Percentiles rank a stretch among this genome's conserved stretches.
These are phyloP conservation scores for Anthostomella pinea DNA, from an alignment of 2,329 filamentous ascomycete genomes.

Conservation along the genomic window DNA sequence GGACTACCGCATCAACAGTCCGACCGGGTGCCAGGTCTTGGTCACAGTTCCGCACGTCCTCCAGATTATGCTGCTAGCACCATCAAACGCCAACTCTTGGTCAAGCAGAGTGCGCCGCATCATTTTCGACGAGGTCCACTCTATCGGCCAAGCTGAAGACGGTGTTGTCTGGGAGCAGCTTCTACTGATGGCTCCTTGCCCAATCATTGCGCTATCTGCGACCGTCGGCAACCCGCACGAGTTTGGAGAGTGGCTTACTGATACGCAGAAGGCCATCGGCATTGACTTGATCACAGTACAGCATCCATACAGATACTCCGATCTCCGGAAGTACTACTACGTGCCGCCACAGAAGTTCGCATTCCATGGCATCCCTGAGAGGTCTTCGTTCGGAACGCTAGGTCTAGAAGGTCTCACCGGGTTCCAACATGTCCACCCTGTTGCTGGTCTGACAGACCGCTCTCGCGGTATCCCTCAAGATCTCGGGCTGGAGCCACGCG, in stretches of 20 bases:
- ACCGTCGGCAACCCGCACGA: conserved; percentile 75
- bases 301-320: too few relatives aligned
- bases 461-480: too few relatives aligned
- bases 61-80: conserved; percentile 71
- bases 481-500: conserved; percentile 1
- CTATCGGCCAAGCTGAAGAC: conserved; percentile 73
- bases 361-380: too few relatives aligned
- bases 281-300: too few relatives aligned
- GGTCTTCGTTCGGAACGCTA: too few relatives aligned
- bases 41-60: conserved; percentile 77
- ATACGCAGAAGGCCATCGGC: too few relatives aligned
- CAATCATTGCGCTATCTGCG: conserved; percentile 75
- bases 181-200: conserved; percentile 69
- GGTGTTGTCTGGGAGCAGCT: conserved; percentile 78
- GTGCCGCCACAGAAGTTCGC: too few relatives aligned
- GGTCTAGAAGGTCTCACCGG: too few relatives aligned
- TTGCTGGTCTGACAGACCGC: too few relatives aligned
- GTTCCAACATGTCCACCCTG: too few relatives aligned
- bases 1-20: conserved; percentile 72
- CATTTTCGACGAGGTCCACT: conserved; percentile 82
- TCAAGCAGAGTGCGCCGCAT: conserved; percentile 67
- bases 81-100: conserved; percentile 64
- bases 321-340: too few relatives aligned
- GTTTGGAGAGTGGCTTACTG: too few relatives aligned
- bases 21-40: conserved; percentile 68